These are phyloP conservation scores for Herpetomonas tarakana DNA, from an alignment of 208 protist species.

Conservation along the genomic window DNA sequence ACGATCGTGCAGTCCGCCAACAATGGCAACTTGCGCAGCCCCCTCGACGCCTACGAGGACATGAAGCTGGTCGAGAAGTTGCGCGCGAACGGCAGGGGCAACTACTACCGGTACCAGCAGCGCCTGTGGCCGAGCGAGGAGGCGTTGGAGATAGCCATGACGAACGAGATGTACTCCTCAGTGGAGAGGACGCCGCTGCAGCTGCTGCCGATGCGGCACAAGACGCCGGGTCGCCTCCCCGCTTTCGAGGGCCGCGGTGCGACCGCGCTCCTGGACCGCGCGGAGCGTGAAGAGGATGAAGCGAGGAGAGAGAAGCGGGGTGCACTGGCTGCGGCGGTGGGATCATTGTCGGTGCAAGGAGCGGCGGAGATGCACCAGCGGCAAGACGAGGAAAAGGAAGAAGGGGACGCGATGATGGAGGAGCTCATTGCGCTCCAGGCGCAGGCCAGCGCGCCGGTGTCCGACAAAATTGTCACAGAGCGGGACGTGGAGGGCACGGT, in stretches of 20 bases:
- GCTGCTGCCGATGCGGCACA: constrained; percentile 37
- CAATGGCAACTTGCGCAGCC: constrained; percentile 31
- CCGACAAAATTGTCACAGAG: constrained; percentile 53
- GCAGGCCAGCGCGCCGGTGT: constrained; percentile 25
- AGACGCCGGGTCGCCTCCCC: constrained; percentile 20
- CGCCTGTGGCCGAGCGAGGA: constrained; percentile 73
- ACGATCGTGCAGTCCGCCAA: constrained; percentile 60
- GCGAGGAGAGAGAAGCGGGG: not conserved
- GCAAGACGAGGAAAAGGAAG: too few species aligned
- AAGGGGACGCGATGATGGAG: constrained; percentile 1
- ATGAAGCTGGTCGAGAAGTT: constrained; percentile 30
- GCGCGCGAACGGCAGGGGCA: constrained; percentile 52
- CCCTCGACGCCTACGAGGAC: constrained; percentile 70
- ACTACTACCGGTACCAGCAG: constrained; percentile 81
- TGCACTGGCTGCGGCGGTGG: too few species aligned
- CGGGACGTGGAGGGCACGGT: constrained; percentile 43
- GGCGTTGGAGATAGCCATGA: constrained; percentile 59
- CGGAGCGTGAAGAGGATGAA: constrained; percentile 2
- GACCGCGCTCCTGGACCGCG: constrained; percentile 41
- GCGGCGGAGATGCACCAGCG: too few species aligned
- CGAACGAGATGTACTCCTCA: constrained; percentile 46
- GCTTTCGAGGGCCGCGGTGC: constrained; percentile 47
- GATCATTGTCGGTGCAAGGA: not conserved
- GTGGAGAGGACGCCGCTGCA: constrained; percentile 65
- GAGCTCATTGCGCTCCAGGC: constrained; percentile 20